A percentile compares a stretch with the other conserved stretches of the same genome.
These are phyloP conservation scores for Fusarium abutilonis DNA, from an alignment of 2,329 filamentous ascomycete genomes.

Conservation along the genomic window DNA sequence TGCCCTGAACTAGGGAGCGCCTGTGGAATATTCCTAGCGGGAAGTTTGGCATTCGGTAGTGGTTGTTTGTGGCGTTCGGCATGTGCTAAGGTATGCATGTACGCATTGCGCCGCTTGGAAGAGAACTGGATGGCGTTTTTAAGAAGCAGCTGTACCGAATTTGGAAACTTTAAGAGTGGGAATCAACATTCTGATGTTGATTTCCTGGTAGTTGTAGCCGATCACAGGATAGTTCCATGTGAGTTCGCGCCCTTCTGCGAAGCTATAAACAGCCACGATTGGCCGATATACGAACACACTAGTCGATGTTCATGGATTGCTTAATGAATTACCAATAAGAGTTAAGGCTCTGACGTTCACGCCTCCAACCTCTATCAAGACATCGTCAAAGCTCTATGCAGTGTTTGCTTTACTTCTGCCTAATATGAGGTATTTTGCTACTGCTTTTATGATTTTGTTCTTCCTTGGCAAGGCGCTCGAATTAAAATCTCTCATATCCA, in stretches of 20 bases:
- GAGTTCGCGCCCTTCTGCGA: conserved; percentile 9
- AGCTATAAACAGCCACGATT: conserved; percentile 3
- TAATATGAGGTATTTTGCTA: background rate
- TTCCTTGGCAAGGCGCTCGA: background rate
- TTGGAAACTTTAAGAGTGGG: conserved; percentile 21
- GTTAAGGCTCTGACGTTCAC: conserved; percentile 4
- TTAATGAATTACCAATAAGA: conserved; percentile 25
- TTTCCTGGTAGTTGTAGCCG: conserved; percentile 12
- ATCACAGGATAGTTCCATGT: background rate
- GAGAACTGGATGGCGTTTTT: conserved; percentile 9
- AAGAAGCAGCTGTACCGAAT: conserved; percentile 19
- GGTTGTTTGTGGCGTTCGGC: conserved; percentile 26
- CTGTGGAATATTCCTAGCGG: conserved; percentile 28
- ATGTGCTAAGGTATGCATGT: background rate
- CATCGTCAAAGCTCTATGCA: background rate
- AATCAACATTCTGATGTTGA: conserved; percentile 2
- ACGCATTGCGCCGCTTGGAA: background rate
- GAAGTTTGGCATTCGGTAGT: conserved; percentile 35
- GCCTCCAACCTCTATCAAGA: too few relatives aligned
- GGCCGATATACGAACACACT: conserved; percentile 16
- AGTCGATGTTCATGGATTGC: conserved; percentile 8
- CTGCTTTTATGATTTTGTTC: background rate
- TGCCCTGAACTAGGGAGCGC: background rate
- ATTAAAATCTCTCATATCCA: background rate
- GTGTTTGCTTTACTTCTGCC: background rate